A percentile compares a stretch with the other conserved stretches of the same genome.
Conservation (phyloP, 768 basidiomycete genomes). For the Boletus tomentosulus region DNA sequence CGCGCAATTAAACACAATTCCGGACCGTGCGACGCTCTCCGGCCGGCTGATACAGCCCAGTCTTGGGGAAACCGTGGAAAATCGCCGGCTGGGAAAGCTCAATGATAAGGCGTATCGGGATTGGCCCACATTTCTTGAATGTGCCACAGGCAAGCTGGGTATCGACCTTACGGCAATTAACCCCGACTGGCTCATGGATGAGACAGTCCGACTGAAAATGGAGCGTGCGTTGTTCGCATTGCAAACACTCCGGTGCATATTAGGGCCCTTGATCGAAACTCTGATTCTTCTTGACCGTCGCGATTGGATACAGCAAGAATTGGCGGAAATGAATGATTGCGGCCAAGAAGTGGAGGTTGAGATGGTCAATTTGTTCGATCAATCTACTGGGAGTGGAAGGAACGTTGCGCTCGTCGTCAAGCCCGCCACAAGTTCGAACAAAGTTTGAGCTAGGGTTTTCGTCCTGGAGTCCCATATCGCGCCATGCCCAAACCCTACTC, state of each 20-base stretch:
- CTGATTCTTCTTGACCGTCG: conserved; percentile 60
- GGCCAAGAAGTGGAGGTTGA: conserved; percentile 35
- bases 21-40: not conserved
- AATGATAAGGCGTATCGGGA: conserved; percentile 45
- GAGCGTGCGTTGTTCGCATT: conserved; percentile 51
- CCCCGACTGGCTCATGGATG: conserved; percentile 20
- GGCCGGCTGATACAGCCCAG: conserved; percentile 18
- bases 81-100: conserved; percentile 50
- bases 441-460: not conserved
- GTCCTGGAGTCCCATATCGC: not conserved
- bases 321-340: conserved; percentile 23
- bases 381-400: conserved; percentile 65
- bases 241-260: conserved; percentile 61
- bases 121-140: conserved; percentile 47
- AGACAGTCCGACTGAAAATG: conserved; percentile 23
- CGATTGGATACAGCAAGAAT: conserved; percentile 48
- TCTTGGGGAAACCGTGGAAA: conserved; percentile 38
- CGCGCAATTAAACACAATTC: not conserved
- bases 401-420: conserved; percentile 62
- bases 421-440: conserved; percentile 22
- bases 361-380: conserved; percentile 68
- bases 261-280: conserved; percentile 67
- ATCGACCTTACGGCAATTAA: conserved; percentile 14
- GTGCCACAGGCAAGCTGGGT: conserved; percentile 26
- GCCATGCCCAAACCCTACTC: conserved; percentile 1